phyloP scores from a whole-genome alignment of 2,329 filamentous ascomycete genomes.

The Alternaria solani region DNA sequence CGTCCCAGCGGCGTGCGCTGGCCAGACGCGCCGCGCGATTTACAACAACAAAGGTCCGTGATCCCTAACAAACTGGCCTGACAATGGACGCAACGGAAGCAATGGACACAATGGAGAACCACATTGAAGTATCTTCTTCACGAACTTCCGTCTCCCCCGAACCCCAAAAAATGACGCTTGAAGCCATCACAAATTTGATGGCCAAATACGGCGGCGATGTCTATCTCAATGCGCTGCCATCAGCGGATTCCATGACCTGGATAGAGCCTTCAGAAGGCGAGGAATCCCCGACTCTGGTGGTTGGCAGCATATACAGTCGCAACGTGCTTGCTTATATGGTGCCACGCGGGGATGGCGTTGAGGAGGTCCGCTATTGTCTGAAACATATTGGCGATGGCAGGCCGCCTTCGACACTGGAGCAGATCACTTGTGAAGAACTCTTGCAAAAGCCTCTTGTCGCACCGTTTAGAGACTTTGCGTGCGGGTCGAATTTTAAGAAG shows the following conservation, averaged over 20 bases:
- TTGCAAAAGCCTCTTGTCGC: conserved; percentile 8
- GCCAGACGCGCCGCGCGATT: conserved; percentile 7
- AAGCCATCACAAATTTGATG: conserved; percentile 6
- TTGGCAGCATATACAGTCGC: conserved; percentile 2
- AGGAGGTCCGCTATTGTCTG: conserved; percentile 15
- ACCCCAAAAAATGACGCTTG: conserved; percentile 10
- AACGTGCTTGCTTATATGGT: conserved; percentile 18
- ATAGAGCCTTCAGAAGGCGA: neutral
- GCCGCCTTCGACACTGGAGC: neutral
- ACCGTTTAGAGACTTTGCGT: conserved; percentile 16
- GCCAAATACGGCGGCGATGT: conserved; percentile 5
- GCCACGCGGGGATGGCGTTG: conserved; percentile 8
- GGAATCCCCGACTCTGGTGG: conserved; percentile 4
- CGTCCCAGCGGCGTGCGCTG: neutral
- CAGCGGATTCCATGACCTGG: conserved; percentile 16
- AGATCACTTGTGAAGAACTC: conserved; percentile 10
- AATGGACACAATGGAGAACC: neutral
- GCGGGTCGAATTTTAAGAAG: conserved; percentile 5
- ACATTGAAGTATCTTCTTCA: neutral
- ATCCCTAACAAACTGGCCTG: conserved; percentile 1
- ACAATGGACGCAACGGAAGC: neutral
- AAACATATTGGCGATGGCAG: neutral
- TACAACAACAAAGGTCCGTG: neutral
- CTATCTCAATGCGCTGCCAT: conserved; percentile 13
- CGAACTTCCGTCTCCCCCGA: neutral